phyloP scores from a whole-genome alignment of 805 yeast genomes.

The Lipomyces chichibuensis region DNA sequence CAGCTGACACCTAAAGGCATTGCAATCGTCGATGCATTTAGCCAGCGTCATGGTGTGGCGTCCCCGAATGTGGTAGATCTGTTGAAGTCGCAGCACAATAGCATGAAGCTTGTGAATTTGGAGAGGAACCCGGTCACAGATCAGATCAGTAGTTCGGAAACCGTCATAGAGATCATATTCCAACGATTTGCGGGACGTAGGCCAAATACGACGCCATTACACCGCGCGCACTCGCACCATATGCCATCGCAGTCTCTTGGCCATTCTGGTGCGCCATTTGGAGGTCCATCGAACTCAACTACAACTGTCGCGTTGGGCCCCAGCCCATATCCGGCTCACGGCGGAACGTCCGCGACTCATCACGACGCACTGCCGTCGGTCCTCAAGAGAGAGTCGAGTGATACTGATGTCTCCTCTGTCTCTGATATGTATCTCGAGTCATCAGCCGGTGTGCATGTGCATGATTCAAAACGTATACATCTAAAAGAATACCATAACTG shows the following conservation, averaged over 20 bases:
- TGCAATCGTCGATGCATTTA: conserved; percentile 64
- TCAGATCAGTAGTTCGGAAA: conserved; percentile 61
- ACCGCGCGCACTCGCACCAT: not conserved
- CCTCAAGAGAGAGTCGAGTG: not conserved
- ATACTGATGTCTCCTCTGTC: not conserved
- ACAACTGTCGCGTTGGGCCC: not conserved
- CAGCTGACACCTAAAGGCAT: conserved; percentile 95
- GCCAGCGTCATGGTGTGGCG: conserved; percentile 58
- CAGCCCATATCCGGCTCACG: not conserved
- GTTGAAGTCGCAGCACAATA: conserved; percentile 61
- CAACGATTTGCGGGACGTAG: conserved; percentile 60
- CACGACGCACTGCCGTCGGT: not conserved
- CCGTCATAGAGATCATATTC: conserved; percentile 68
- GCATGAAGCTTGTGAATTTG: conserved; percentile 69
- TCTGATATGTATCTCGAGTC: conserved; percentile 12
- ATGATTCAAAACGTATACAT: conserved; percentile 24
- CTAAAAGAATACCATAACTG: conserved; percentile 41
- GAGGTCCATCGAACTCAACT: conserved; percentile 1
- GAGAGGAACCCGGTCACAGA: conserved; percentile 67
- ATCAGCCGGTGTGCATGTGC: conserved; percentile 18
- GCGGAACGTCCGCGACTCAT: not conserved
- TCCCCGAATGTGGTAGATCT: conserved; percentile 49
- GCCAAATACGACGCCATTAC: conserved; percentile 53
- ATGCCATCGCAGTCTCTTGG: not conserved
- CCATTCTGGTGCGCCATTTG: not conserved